phyloP scores from a whole-genome alignment of 345 rosid species.

The Populus simonii region DNA sequence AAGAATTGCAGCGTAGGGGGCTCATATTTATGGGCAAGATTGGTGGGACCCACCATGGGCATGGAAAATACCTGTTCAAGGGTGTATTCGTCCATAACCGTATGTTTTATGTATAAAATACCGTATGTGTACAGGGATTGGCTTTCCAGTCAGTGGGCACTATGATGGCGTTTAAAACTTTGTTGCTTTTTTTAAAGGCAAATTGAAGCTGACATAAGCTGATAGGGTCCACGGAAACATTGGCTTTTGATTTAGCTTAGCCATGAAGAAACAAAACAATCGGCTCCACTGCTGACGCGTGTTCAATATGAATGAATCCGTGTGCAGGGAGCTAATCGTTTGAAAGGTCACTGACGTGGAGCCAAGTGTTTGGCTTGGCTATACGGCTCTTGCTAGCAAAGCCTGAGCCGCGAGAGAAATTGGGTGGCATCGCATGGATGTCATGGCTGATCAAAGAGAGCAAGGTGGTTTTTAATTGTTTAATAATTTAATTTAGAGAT shows the following conservation, averaged over 20 bases:
- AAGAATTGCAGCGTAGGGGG: conserved; percentile 66
- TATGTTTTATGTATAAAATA: not conserved
- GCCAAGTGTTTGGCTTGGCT: conserved; percentile 4
- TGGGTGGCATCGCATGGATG: not conserved
- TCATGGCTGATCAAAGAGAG: not conserved
- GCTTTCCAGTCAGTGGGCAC: conserved; percentile 59
- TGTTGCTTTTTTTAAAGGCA: conserved; percentile 4
- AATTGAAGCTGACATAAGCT: conserved; percentile 17
- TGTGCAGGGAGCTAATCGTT: conserved; percentile 22
- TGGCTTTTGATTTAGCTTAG: conserved; percentile 27
- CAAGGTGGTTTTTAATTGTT: not conserved
- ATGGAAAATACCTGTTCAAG: conserved; percentile 2
- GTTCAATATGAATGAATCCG: not conserved
- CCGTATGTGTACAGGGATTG: conserved; percentile 14
- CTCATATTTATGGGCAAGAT: conserved; percentile 51
- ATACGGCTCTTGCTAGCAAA: not conserved
- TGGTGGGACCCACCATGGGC: conserved; percentile 23
- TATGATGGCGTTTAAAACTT: conserved; percentile 25
- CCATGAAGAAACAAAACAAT: conserved; percentile 39
- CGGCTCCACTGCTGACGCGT: not conserved
- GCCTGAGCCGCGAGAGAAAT: not conserved
- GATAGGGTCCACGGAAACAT: conserved; percentile 22
- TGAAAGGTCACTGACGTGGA: conserved; percentile 22
- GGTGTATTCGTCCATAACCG: conserved; percentile 23
- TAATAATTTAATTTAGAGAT: no score